phyloP scores from a whole-genome alignment of 176 grass and related monocot species.

The Carex kokanica region DNA sequence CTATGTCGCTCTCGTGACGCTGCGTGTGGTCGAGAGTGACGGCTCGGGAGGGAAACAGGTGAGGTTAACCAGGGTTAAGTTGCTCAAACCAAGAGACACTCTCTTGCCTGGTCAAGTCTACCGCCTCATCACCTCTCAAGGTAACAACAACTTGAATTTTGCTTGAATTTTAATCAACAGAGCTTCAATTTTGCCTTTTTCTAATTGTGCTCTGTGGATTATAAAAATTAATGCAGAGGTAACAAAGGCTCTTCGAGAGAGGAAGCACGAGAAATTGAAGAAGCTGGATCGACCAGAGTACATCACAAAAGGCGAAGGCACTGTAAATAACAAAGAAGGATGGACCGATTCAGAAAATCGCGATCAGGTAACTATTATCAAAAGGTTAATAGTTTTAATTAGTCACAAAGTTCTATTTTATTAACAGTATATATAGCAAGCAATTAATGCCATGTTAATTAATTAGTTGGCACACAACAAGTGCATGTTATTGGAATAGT shows the following conservation, averaged over 20 bases:
- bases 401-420: background rate
- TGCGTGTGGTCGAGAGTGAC: conserved; percentile 54
- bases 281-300: conserved; percentile 45
- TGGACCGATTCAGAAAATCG: conserved; percentile 20
- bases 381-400: conserved; percentile 1
- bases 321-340: background rate
- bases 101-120: conserved; percentile 77
- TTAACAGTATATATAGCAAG: background rate
- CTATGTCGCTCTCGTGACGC: conserved; percentile 81
- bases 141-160: conserved; percentile 11
- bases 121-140: conserved; percentile 83
- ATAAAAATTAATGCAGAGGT: conserved; percentile 47
- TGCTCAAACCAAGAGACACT: conserved; percentile 80
- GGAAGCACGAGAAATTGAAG: conserved; percentile 70
- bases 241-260: conserved; percentile 64
- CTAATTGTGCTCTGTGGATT: background rate
- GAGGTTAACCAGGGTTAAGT: conserved; percentile 69
- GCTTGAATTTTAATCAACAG: background rate
- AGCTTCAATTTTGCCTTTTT: background rate
- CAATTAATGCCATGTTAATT: background rate
- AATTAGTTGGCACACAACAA: conserved; percentile 24
- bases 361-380: conserved; percentile 37
- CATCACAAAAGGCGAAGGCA: conserved; percentile 28
- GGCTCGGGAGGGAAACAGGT: conserved; percentile 39
- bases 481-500: background rate